Percentiles rank a stretch among this genome's conserved stretches.
Conservation (phyloP, 2,329 filamentous ascomycete species). For the Sporothrix dimorphospora region DNA sequence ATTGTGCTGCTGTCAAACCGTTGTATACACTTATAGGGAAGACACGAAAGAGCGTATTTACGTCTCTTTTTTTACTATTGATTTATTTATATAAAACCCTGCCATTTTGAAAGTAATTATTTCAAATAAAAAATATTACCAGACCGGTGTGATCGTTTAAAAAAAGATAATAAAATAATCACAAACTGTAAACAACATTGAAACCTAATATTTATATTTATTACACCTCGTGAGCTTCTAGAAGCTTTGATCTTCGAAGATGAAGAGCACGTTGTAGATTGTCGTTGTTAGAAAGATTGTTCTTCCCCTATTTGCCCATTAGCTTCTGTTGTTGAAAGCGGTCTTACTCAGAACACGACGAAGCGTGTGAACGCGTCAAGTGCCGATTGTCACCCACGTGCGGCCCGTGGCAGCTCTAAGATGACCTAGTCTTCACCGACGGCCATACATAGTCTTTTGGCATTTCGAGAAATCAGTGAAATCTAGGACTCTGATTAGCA, state of each 20-base stretch:
- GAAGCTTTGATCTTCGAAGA: neutral
- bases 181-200: neutral
- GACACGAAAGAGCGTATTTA: too few species aligned
- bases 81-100: too few species aligned
- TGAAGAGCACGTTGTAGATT: conserved; percentile 21
- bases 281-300: neutral
- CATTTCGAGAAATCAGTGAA: neutral
- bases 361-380: conserved; percentile 1
- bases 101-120: neutral
- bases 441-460: neutral
- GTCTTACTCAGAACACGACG: conserved; percentile 7
- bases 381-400: conserved; percentile 19
- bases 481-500: neutral
- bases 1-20: neutral
- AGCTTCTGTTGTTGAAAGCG: conserved; percentile 18
- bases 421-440: conserved; percentile 4
- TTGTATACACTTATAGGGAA: neutral
- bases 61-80: too few species aligned
- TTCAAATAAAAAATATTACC: neutral
- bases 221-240: conserved; percentile 5
- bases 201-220: neutral
- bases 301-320: neutral
- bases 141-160: too few species aligned
- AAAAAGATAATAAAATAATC: neutral
- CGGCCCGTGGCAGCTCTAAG: neutral